A percentile compares a stretch with the other conserved stretches of the same genome.
phyloP scores from a whole-genome alignment of 129 eudicot species.

The Oenanthe sinensis region DNA sequence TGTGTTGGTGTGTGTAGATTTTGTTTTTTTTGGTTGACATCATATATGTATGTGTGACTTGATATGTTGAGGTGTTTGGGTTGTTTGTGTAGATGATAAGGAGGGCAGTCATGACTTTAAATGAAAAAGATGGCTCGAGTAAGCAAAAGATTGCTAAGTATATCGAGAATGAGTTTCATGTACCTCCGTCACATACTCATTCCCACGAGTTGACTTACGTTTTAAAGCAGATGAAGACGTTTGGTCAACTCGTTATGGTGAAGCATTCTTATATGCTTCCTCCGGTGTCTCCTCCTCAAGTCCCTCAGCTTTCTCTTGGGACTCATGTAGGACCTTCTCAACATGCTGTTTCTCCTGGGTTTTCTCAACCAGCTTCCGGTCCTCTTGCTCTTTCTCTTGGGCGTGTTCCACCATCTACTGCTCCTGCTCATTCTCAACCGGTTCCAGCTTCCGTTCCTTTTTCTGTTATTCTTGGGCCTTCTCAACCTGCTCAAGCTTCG shows the following conservation, averaged over 20 bases:
- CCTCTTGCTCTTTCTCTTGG: too few species aligned
- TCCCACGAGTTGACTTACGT: slow-evolving; percentile 44
- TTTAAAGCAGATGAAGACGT: slow-evolving; percentile 41
- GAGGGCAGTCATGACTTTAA: slow-evolving; percentile 49
- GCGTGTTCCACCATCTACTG: too few species aligned
- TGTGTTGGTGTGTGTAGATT: neutral
- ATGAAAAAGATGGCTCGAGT: slow-evolving; percentile 70
- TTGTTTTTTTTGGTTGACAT: neutral
- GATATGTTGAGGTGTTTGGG: too few species aligned
- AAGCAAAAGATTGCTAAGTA: slow-evolving; percentile 50
- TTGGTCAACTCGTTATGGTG: slow-evolving; percentile 54
- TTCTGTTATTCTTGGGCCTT: too few species aligned
- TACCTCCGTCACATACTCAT: slow-evolving; percentile 33
- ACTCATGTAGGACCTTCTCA: neutral
- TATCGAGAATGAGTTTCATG: slow-evolving; percentile 41
- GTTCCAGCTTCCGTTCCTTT: too few species aligned
- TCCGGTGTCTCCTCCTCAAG: slow-evolving; percentile 14
- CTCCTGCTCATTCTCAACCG: too few species aligned
- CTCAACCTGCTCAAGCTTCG: too few species aligned
- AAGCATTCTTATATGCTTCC: slow-evolving; percentile 65
- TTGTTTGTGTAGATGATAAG: slow-evolving; percentile 50
- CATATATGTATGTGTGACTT: neutral
- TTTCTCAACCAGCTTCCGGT: neutral
- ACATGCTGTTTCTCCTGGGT: neutral
- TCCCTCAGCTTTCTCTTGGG: neutral